Evolutionary conservation across 2,329 filamentous ascomycete species (phyloP), one percentile per base, ranked within the genome.

Genomic region (Tolypocladium capitatum): DNA sequence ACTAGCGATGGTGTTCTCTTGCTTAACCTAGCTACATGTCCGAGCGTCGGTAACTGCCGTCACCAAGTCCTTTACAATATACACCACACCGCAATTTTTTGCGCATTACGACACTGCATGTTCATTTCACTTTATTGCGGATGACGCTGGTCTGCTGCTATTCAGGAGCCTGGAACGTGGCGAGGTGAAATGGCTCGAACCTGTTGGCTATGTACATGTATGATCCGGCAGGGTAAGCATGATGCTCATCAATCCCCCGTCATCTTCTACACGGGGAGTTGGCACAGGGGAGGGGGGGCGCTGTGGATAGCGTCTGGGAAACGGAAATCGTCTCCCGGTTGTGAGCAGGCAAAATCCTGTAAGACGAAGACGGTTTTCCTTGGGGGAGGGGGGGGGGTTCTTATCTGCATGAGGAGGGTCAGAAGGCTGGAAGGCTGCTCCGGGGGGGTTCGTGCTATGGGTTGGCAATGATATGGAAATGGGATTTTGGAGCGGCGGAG

Each of bases 401-500:
- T 31, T 45, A 48, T 35, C 31, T 48, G 47, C 46, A 41, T 45
- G 32, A 43, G 32, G 30, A 45, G 24, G 32, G n/a, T 32, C 5
- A 5, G 24, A 24, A 24, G 24, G 27, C 27, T 24, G 40, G 34
- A 45, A 48, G 35, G 41, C 44, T 43, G 34, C 45, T 47, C 51
- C n/a, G n/a, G 52, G 53, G 55, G 53, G 55, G 46, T 51, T 55
- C 55, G 55, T 51, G 52, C 53, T 54, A 53, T 57, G 56, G 48
- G 56, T 53, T 49, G 49, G 52, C 53, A 54, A 56, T 56, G 49
- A 57, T 55, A 52, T 56, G 57, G 55, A 48, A 46, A 52, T 51
- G 54, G 55, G 43, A 49, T 49, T 47, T 53, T 50, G 60, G 56
- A 63, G 62, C 61, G 59, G 59, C 53, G 62, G 62, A 64, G 62